Evolutionary conservation across 2,329 filamentous ascomycete genomes (phyloP).

Genomic region (Colletotrichum higginsianum): DNA sequence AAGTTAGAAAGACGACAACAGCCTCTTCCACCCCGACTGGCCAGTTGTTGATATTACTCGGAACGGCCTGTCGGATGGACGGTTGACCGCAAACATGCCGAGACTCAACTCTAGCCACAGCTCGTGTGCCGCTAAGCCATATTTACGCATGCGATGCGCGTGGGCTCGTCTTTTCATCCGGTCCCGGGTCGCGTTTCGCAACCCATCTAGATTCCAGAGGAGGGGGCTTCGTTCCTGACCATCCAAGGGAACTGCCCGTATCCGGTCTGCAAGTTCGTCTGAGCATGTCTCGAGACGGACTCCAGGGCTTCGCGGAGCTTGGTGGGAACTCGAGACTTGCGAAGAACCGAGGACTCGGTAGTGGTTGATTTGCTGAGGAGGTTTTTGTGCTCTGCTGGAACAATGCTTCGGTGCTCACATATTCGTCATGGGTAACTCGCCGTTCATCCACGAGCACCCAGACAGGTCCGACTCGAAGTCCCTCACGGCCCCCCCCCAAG

Average conservation of each 20-base stretch:
- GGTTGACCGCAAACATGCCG: neutral
- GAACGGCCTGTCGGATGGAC: neutral
- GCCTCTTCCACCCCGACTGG: no score
- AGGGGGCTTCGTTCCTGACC: neutral
- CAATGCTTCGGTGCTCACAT: no score
- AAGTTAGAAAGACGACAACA: no score
- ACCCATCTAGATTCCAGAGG: neutral
- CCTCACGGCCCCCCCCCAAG: neutral
- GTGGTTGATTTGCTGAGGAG: no score
- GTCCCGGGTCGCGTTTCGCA: neutral
- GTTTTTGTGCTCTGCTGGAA: no score
- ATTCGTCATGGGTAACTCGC: no score
- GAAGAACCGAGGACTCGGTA: no score
- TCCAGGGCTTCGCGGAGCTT: neutral
- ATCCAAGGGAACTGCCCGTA: neutral
- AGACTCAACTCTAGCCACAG: neutral
- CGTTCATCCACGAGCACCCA: no score
- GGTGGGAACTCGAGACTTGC: neutral
- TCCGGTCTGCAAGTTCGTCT: constrained; percentile 5
- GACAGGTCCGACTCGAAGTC: no score
- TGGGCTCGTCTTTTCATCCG: neutral
- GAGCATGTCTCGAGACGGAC: neutral
- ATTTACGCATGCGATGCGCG: neutral
- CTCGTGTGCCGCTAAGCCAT: no score
- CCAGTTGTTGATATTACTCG: no score